A percentile compares a stretch with the other conserved stretches of the same genome.
These are phyloP conservation scores for Aspergillus pseudoglaucus DNA, from an alignment of 2,329 filamentous ascomycete species.

Conservation along the genomic window DNA sequence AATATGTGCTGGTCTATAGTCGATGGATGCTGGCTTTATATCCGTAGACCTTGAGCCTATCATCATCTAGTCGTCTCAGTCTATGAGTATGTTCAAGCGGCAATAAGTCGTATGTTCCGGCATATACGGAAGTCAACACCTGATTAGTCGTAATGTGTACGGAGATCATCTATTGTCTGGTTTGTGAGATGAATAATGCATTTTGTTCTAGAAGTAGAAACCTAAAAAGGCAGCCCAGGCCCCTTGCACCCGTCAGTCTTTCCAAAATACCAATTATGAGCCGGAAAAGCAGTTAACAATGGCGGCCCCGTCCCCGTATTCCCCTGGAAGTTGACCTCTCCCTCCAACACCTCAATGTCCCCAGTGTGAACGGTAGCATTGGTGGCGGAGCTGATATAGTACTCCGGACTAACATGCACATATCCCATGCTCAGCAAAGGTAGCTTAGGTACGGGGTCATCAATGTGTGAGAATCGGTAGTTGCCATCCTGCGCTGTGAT, in stretches of 20 bases:
- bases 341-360: slow-evolving; percentile 17
- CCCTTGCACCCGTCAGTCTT: slow-evolving; percentile 14
- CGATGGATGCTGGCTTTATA: too few relatives aligned
- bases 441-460: slow-evolving; percentile 63
- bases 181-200: too few relatives aligned
- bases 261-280: slow-evolving; percentile 22
- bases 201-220: too few relatives aligned
- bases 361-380: slow-evolving; percentile 13
- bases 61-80: too few relatives aligned
- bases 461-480: slow-evolving; percentile 60
- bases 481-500: slow-evolving; percentile 49
- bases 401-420: slow-evolving; percentile 64
- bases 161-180: too few relatives aligned
- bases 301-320: slow-evolving; percentile 20
- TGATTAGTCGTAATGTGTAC: too few relatives aligned
- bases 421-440: slow-evolving; percentile 57
- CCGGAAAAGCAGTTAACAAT: slow-evolving; percentile 8
- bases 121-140: too few relatives aligned
- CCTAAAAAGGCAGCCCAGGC: slow-evolving; percentile 8
- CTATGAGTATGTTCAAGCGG: too few relatives aligned
- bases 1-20: too few relatives aligned
- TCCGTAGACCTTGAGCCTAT: too few relatives aligned
- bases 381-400: slow-evolving; percentile 47
- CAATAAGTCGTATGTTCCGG: too few relatives aligned
- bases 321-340: slow-evolving; percentile 17